Evolutionary conservation across 2,329 filamentous ascomycete species (phyloP), one percentile per base, ranked within the genome.

Genomic region (Sclerotinia glacialis): DNA sequence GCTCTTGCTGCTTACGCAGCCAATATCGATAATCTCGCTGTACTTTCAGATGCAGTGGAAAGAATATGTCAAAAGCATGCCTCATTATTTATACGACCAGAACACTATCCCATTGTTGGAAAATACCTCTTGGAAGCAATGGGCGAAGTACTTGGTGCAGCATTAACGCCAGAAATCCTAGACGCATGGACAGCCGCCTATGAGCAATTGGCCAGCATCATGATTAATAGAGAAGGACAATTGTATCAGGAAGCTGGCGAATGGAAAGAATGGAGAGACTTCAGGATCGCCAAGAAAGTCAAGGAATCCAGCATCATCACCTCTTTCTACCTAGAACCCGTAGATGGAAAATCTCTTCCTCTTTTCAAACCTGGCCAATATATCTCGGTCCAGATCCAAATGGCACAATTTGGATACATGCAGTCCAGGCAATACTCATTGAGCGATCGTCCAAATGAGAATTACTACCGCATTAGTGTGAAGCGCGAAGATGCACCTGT

Each of bases 341-440:
- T 83, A 28, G 89, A 92, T 69, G 82, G 80, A 55, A 72, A 80
- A 60, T 77, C 78, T 5, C 79, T 93, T 16, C 88, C 89, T 0
- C 56, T 70, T 0, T 93, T 85, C 79, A 80, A 83, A 52, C 89
- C 90, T 0, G 91, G 91, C 46, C 89, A 93, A 77, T 93, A 92
- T 74, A 83, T 92, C 74, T 89, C 86, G 52, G 77, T 93, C 63
- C 85, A 85, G 70, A 76, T 89, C 1, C 79, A 83, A 55, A 82
- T 92, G 0, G 85, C 87, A 0, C 80, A 82, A 58, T 81, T 89
- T 28, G 83, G 84, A n/a, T 82, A 88, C 71, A 78, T 82, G 67
- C 91, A 94, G 77, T 86, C 86, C 67, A 80, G 91, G 65, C 91
- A 94, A 79, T 94, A 92, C 80, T 90, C 87, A 56, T 80, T 94